Evolutionary conservation across 2,329 filamentous ascomycete genomes (phyloP).

Genomic region (Microcyclospora tardicrescens): DNA sequence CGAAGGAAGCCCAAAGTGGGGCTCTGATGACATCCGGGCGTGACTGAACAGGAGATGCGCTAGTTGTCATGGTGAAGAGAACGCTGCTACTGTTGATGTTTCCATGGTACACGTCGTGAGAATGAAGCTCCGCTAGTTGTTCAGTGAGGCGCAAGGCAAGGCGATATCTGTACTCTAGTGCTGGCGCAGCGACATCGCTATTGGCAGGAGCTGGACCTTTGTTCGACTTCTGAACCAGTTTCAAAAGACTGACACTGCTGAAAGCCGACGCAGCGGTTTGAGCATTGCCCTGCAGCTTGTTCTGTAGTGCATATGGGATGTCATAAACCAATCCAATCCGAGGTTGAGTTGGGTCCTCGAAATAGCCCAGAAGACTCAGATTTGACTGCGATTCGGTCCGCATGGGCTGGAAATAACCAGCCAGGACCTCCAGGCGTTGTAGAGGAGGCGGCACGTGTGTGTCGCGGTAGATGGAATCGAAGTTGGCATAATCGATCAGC

Average conservation of each 20-base stretch:
- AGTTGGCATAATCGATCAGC: slow-evolving; percentile 55
- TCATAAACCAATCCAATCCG: slow-evolving; percentile 65
- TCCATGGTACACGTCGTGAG: slow-evolving; percentile 55
- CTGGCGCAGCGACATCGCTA: slow-evolving; percentile 38
- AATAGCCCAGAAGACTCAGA: slow-evolving; percentile 54
- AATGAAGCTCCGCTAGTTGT: slow-evolving; percentile 61
- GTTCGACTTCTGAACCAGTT: slow-evolving; percentile 34
- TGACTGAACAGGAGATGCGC: slow-evolving; percentile 31
- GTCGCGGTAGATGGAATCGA: slow-evolving; percentile 33
- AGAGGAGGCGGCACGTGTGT: slow-evolving; percentile 35
- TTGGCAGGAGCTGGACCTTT: slow-evolving; percentile 29
- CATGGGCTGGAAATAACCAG: slow-evolving; percentile 19
- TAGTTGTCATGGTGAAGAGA: slow-evolving; percentile 45
- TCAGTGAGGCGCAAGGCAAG: slow-evolving; percentile 60
- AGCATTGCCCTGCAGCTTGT: slow-evolving; percentile 40
- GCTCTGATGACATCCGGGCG: slow-evolving; percentile 45
- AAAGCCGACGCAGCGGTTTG: slow-evolving; percentile 21
- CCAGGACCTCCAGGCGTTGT: slow-evolving; percentile 31
- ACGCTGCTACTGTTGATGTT: slow-evolving; percentile 56
- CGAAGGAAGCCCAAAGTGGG: slow-evolving; percentile 60
- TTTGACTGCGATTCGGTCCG: slow-evolving; percentile 23
- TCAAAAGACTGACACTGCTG: slow-evolving; percentile 33
- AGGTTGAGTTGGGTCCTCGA: slow-evolving; percentile 57
- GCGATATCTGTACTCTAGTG: slow-evolving; percentile 62
- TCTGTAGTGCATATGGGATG: slow-evolving; percentile 44